phyloP scores from a whole-genome alignment of 2,329 filamentous ascomycete genomes.

The Alternaria burnsii region DNA sequence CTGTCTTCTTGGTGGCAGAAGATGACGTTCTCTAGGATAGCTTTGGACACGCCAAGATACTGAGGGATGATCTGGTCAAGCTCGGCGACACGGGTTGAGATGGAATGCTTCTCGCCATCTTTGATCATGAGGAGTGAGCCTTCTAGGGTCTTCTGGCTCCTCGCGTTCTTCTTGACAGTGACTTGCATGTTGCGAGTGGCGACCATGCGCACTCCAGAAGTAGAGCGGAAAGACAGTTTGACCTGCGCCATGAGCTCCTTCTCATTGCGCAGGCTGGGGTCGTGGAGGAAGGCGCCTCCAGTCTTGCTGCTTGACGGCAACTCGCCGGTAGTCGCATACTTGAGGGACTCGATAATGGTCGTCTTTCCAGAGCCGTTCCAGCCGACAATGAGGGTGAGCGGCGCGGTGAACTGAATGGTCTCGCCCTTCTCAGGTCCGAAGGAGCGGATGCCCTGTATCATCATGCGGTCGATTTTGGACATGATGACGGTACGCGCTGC shows the following conservation, averaged over 20 bases:
- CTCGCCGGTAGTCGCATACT: conserved; percentile 95
- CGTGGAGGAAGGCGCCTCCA: conserved; percentile 92
- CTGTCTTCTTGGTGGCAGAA: conserved; percentile 99
- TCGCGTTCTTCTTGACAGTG: conserved; percentile 80
- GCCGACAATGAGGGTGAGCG: conserved; percentile 94
- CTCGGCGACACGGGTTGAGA: conserved; percentile 82
- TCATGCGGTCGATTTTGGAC: conserved; percentile 85
- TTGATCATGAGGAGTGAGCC: conserved; percentile 77
- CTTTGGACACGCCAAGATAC: conserved; percentile 86
- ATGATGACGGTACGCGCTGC: conserved; percentile 13
- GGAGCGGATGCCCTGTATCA: conserved; percentile 83
- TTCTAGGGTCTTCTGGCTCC: conserved; percentile 84
- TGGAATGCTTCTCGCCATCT: conserved; percentile 78
- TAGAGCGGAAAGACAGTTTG: conserved; percentile 84
- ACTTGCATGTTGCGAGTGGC: conserved; percentile 85
- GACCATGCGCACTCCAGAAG: conserved; percentile 80
- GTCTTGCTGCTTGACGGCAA: conserved; percentile 88
- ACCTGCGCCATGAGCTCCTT: conserved; percentile 92
- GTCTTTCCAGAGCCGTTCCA: conserved; percentile 98
- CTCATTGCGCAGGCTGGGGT: conserved; percentile 90
- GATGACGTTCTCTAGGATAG: conserved; percentile 92
- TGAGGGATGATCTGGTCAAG: conserved; percentile 85
- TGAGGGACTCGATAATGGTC: conserved; percentile 97
- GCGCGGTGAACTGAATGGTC: conserved; percentile 86
- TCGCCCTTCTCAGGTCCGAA: conserved; percentile 80